These are phyloP conservation scores for Vaccinium darrowii DNA, from an alignment of 148 eudicot species.

Conservation along the genomic window DNA sequence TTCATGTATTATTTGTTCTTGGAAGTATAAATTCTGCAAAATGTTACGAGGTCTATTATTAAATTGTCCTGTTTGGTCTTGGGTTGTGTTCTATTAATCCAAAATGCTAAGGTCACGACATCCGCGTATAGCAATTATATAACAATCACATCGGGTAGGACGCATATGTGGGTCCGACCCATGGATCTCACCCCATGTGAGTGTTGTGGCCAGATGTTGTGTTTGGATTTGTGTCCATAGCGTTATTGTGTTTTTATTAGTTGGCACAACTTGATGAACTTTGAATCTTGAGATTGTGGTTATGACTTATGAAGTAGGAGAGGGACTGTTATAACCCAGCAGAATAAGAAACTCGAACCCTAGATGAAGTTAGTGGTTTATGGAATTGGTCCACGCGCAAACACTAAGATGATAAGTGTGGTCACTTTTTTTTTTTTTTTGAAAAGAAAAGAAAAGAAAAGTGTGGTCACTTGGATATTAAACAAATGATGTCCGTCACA, in stretches of 20 bases:
- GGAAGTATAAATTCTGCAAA: not conserved
- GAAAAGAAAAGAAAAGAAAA: too few relatives aligned
- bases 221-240: too few relatives aligned
- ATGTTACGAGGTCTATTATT: not conserved
- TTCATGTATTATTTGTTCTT: slow-evolving; percentile 5
- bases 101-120: too few relatives aligned
- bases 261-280: not conserved
- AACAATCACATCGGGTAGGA: too few relatives aligned
- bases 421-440: not conserved
- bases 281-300: not conserved
- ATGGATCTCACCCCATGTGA: too few relatives aligned
- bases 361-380: not conserved
- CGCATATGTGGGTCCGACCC: too few relatives aligned
- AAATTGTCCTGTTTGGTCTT: not conserved
- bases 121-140: too few relatives aligned
- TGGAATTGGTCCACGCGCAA: not conserved
- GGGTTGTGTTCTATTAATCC: not conserved
- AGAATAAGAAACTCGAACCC: not conserved
- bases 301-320: not conserved
- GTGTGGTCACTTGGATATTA: too few relatives aligned
- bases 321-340: not conserved
- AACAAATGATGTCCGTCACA: slow-evolving; percentile 21
- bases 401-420: not conserved
- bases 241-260: not conserved
- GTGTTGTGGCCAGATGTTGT: too few relatives aligned